A percentile compares a stretch with the other conserved stretches of the same genome.
Evolutionary conservation across 2,329 filamentous ascomycete species (phyloP).

Genomic region (Trichoderma hamatum): DNA sequence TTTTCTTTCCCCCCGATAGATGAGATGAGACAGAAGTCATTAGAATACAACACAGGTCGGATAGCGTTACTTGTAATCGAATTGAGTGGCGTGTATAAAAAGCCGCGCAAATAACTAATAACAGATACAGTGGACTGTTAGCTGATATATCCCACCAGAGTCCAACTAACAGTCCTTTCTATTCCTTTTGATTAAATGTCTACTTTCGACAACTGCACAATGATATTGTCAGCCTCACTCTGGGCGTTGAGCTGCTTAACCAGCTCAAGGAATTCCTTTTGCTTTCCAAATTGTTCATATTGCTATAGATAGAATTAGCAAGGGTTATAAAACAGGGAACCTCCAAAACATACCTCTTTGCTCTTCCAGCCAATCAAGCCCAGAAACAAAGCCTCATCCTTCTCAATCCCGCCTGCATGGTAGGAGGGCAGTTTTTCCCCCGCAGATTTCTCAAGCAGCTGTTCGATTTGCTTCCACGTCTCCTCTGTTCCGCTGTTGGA

Average conservation of each 20-base stretch:
- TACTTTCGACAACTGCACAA: background rate
- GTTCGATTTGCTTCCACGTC: background rate
- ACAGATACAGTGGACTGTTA: background rate
- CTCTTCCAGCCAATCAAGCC: background rate
- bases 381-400: background rate
- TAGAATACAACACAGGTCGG: background rate
- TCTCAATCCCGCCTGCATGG: background rate
- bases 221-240: background rate
- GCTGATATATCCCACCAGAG: background rate
- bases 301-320: background rate
- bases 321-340: fast-evolving
- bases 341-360: background rate
- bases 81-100: background rate
- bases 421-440: background rate
- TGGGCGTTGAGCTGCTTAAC: background rate
- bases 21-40: background rate
- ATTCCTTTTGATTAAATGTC: background rate
- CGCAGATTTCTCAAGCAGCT: background rate
- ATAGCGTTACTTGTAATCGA: background rate
- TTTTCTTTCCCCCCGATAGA: too few relatives aligned
- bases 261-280: background rate
- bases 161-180: background rate
- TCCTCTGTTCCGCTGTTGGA: background rate
- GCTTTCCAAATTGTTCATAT: background rate
- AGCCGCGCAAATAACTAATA: background rate